phyloP scores from a whole-genome alignment of 2,329 filamentous ascomycete genomes.

The Leptographium wingfieldii region DNA sequence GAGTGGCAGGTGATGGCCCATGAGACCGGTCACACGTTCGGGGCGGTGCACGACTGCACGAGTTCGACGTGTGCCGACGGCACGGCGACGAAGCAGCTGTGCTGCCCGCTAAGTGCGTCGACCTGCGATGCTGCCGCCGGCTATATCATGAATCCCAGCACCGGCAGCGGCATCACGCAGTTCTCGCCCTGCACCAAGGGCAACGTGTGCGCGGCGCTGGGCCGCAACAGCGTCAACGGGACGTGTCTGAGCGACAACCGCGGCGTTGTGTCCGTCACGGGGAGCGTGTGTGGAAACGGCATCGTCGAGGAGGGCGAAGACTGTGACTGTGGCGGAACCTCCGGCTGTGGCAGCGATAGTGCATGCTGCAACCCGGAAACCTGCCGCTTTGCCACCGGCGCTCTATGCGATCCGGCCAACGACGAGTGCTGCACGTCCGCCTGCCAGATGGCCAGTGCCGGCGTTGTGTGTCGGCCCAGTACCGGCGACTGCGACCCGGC shows the following conservation, averaged over 20 bases:
- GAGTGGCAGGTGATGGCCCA: constrained; percentile 97
- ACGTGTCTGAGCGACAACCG: constrained; percentile 75
- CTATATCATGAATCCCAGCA: constrained; percentile 96
- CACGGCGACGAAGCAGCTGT: constrained; percentile 41
- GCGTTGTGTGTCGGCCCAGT: constrained; percentile 66
- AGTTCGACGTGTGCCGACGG: constrained; percentile 50
- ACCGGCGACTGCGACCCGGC: constrained; percentile 74
- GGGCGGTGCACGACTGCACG: constrained; percentile 88
- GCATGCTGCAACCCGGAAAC: constrained; percentile 73
- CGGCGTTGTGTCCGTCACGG: constrained; percentile 67
- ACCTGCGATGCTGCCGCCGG: constrained; percentile 63
- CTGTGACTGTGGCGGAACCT: constrained; percentile 79
- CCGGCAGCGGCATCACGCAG: constrained; percentile 53
- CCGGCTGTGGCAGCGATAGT: constrained; percentile 56
- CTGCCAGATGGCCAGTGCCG: constrained; percentile 55
- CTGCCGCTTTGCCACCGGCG: constrained; percentile 65
- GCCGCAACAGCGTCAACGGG: constrained; percentile 61
- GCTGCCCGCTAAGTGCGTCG: constrained; percentile 60
- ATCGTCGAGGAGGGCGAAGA: constrained; percentile 92
- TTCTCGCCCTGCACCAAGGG: constrained; percentile 88
- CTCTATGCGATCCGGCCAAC: constrained; percentile 70
- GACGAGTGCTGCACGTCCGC: constrained; percentile 63
- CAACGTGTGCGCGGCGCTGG: constrained; percentile 83
- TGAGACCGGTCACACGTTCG: constrained; percentile 88
- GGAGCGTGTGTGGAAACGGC: constrained; percentile 85